These are phyloP conservation scores for Vickermania spadyakhi DNA, from an alignment of 208 protist species.

Conservation along the genomic window DNA sequence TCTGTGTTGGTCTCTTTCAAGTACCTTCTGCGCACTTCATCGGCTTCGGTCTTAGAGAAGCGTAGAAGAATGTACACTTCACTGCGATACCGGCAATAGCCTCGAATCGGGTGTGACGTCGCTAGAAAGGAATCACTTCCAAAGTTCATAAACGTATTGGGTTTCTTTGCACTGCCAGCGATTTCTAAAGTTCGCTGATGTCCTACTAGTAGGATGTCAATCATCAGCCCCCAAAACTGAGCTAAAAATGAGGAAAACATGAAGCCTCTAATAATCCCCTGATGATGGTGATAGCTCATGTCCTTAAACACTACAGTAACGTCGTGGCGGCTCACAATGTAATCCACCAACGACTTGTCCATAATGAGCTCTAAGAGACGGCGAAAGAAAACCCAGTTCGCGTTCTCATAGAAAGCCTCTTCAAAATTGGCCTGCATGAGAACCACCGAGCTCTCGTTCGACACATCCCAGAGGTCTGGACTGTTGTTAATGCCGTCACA, in stretches of 20 bases:
- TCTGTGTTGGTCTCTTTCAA: constrained; percentile 98
- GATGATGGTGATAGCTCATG: constrained; percentile 99
- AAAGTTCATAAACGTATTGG: constrained; percentile 99
- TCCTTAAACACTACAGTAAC: constrained; percentile 99
- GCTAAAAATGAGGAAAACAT: constrained; percentile 99
- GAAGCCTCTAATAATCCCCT: constrained; percentile 98
- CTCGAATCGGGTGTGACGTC: constrained; percentile 96
- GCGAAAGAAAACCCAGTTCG: constrained; percentile 99
- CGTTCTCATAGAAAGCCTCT: constrained; percentile 98
- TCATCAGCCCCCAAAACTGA: constrained; percentile 99
- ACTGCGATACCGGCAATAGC: constrained; percentile 98
- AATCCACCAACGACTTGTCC: constrained; percentile 99
- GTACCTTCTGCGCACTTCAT: constrained; percentile 98
- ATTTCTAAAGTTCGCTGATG: constrained; percentile 97
- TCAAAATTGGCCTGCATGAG: constrained; percentile 97
- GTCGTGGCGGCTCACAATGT: constrained; percentile 99
- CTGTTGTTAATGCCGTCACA: constrained; percentile 99
- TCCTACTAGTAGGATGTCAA: constrained; percentile 99
- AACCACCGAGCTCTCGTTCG: constrained; percentile 97
- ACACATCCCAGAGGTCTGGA: constrained; percentile 96
- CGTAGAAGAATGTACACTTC: constrained; percentile 96
- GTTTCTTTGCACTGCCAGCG: constrained; percentile 93
- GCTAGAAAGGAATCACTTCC: constrained; percentile 90
- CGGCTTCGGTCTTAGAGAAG: constrained; percentile 96
- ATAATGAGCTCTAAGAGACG: constrained; percentile 99